Percentiles rank a stretch among this genome's conserved stretches.
Conservation (phyloP, 768 basidiomycete species). For the Hygrophorus russula region DNA sequence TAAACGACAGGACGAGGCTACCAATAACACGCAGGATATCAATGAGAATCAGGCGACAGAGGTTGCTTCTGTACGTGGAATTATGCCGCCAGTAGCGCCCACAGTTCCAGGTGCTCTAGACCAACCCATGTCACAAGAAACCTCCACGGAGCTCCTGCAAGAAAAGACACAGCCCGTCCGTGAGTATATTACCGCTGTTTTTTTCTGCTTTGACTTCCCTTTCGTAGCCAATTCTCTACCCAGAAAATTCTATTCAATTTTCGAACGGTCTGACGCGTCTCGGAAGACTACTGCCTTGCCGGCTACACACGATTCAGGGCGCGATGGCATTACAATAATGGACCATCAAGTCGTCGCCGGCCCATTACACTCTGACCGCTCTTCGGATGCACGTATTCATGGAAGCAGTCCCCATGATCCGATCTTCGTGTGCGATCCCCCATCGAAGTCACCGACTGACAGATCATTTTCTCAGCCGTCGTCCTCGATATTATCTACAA, state of each 20-base stretch:
- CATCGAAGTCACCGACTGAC: constrained; percentile 10
- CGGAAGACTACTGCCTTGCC: too few relatives aligned
- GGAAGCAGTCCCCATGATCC: too few relatives aligned
- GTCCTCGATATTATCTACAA: too few relatives aligned
- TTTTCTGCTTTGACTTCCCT: background rate
- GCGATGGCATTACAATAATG: background rate
- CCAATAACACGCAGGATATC: background rate
- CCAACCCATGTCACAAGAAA: too few relatives aligned
- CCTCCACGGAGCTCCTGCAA: too few relatives aligned
- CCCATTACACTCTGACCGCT: too few relatives aligned
- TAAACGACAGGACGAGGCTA: background rate
- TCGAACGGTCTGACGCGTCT: background rate
- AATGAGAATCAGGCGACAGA: too few relatives aligned
- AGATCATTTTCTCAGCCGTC: constrained; percentile 4
- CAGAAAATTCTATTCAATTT: background rate
- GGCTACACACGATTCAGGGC: too few relatives aligned
- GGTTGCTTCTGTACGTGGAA: too few relatives aligned
- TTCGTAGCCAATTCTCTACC: background rate
- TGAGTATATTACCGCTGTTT: background rate
- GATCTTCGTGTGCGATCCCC: background rate
- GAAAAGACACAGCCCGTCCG: background rate
- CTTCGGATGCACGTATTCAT: too few relatives aligned
- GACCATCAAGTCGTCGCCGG: background rate
- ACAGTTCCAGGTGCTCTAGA: too few relatives aligned
- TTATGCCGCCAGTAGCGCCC: too few relatives aligned